These are phyloP conservation scores for Botrytis porri DNA, from an alignment of 2,329 filamentous ascomycete species.

Conservation along the genomic window DNA sequence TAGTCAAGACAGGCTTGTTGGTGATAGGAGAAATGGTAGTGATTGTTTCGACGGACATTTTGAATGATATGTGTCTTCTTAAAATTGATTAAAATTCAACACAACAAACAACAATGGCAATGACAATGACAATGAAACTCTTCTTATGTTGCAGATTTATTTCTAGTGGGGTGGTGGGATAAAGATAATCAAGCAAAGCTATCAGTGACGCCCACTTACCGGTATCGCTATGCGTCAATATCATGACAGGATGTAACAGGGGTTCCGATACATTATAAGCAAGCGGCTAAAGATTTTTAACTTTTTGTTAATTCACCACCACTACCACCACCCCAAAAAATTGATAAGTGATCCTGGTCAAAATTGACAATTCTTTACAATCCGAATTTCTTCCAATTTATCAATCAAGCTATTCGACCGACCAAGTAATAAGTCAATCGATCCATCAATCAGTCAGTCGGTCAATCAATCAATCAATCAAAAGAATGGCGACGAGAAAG, in stretches of 20 bases:
- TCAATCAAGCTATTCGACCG: slow-evolving; percentile 12
- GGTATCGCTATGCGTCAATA: slow-evolving; percentile 1
- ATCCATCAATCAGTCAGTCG: slow-evolving; percentile 12
- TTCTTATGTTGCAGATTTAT: slow-evolving; percentile 6
- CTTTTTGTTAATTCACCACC: not conserved
- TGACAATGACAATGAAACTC: not conserved
- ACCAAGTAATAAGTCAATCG: slow-evolving; percentile 6
- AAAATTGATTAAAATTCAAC: slow-evolving; percentile 7
- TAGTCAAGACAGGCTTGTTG: slow-evolving; percentile 77
- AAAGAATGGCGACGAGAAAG: slow-evolving; percentile 64
- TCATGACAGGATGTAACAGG: slow-evolving; percentile 13
- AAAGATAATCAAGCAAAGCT: slow-evolving; percentile 5
- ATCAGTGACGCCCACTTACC: slow-evolving; percentile 10
- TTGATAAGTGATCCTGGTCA: not conserved
- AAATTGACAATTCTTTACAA: not conserved
- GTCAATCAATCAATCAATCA: not conserved
- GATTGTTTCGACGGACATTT: slow-evolving; percentile 62
- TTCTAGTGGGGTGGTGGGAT: slow-evolving; percentile 12
- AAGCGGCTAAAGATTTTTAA: slow-evolving; percentile 16
- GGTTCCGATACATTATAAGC: not conserved
- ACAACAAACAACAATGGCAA: not conserved
- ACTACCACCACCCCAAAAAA: too few species aligned
- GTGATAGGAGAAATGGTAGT: slow-evolving; percentile 88
- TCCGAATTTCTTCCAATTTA: slow-evolving; percentile 5
- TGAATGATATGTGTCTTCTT: slow-evolving; percentile 6